phyloP scores from a whole-genome alignment of 2,329 filamentous ascomycete species.

The Aspergillus tamarii region DNA sequence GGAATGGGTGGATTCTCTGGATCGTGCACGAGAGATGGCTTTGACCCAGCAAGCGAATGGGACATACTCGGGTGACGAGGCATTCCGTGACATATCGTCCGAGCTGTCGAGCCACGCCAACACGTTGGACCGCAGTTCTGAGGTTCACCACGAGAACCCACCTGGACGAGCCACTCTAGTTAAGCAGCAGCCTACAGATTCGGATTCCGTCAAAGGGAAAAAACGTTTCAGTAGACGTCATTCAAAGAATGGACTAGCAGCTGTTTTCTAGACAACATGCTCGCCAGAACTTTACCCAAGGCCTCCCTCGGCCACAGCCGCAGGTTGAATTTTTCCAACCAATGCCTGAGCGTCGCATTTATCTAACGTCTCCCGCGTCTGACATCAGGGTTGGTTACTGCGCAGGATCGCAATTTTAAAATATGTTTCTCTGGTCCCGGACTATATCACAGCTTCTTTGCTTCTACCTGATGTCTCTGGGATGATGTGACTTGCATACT shows the following conservation, averaged over 20 bases:
- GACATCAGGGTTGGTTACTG: conserved; percentile 12
- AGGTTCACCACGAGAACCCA: conserved; percentile 40
- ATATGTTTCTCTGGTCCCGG: conserved; percentile 14
- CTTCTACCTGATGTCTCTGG: conserved; percentile 24
- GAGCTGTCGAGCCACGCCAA: conserved; percentile 68
- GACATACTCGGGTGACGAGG: conserved; percentile 68
- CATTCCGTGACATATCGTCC: conserved; percentile 70
- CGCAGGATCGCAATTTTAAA: conserved; percentile 20
- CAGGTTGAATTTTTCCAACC: neutral
- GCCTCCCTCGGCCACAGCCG: neutral
- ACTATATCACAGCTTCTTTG: conserved; percentile 17
- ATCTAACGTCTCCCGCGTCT: neutral
- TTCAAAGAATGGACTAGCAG: conserved; percentile 90
- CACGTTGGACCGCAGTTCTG: conserved; percentile 46
- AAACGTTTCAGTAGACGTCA: conserved; percentile 87
- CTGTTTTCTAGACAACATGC: conserved; percentile 67
- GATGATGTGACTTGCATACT: conserved; percentile 21
- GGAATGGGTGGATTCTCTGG: conserved; percentile 90
- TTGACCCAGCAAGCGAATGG: conserved; percentile 70
- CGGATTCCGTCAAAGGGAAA: conserved; percentile 60
- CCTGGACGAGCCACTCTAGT: conserved; percentile 49
- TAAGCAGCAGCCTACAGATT: conserved; percentile 50
- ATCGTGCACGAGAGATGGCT: conserved; percentile 83
- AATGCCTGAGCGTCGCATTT: neutral
- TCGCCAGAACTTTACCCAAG: neutral